Base-by-base conservation (phyloP, 495 filamentous ascomycete species). In the Collariella sp. region DNA sequence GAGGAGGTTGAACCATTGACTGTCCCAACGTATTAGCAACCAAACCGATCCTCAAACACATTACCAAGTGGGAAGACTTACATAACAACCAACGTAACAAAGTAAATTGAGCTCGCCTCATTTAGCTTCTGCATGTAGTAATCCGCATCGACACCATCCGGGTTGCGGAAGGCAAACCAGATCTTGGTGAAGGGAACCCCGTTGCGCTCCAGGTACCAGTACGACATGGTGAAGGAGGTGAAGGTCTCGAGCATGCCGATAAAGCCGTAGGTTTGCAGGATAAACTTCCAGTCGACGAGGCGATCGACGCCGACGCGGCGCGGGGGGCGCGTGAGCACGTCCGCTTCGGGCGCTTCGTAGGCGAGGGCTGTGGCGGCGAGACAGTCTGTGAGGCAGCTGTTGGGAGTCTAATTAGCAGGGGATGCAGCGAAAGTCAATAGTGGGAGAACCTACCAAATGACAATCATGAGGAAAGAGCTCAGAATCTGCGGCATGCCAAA, bases 61-160 rank as follows among this genome's bases (percentile, higher is more conserved):
- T 34, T 26, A 35, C 19, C 20, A 23, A 7, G 5, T 31, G 24
- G 38, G 19, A 23, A 11, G 58, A 60, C 72, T 64, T 63, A 79
- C 81, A 84, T 84, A 5, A 85, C 77, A 7, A 89, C 83, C 9
- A 89, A 69, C n/a, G 77, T 86, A 29, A 87, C 77, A 56, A 89
- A 88, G 59, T 88, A 88, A 34, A 88, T 79, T 22, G 76, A 80
- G 24, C 78, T 81, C 19, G 81, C 83, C 41, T 76, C 72, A 52
- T 82, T 83, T 15, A 82, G 60, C 20, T 72, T 66, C 19, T 66
- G 61, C 5, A 66, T 72, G 46, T 72, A 76, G 46, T 67, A 77
- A 26, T 79, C 77, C 0, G 67, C 43, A 41, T 76, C 70, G 18
- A 83, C 65, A 13, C 61, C 60, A 19, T 68, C 62, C 0, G 76